Evolutionary conservation across 139 green algal species (phyloP).

Genomic region (Marvania coccoides): DNA sequence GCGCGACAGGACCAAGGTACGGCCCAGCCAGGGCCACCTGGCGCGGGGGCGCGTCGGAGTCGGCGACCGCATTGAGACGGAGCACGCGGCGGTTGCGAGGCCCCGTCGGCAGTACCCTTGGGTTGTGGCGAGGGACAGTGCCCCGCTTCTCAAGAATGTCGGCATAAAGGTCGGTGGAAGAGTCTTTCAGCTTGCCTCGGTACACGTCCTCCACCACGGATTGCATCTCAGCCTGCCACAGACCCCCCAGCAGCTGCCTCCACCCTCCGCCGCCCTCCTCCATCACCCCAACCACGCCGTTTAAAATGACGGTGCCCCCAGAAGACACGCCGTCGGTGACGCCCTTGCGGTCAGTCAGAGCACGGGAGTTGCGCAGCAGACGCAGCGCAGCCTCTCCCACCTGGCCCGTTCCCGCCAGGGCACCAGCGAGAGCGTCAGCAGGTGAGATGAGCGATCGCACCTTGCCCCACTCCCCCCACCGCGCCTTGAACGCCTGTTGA

Average conservation of each 20-base stretch:
- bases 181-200: not conserved
- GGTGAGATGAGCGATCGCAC: not conserved
- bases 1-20: not conserved
- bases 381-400: not conserved
- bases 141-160: conserved; percentile 36
- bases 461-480: not conserved
- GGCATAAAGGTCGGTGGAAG: not conserved
- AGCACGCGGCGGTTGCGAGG: no score
- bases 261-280: conserved; percentile 1
- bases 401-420: not conserved
- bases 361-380: not conserved
- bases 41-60: not conserved
- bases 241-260: not conserved
- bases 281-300: not conserved
- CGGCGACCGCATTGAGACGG: no score
- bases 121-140: conserved; percentile 33
- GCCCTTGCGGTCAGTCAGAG: not conserved
- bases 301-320: not conserved
- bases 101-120: not conserved
- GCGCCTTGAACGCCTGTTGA: not conserved
- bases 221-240: conserved; percentile 8
- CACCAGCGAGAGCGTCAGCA: not conserved
- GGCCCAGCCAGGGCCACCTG: conserved; percentile 11
- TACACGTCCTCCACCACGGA: conserved; percentile 2
- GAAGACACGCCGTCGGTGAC: not conserved